Conservation (phyloP, 345 rosid genomes). For the Eucalyptus microcorys region DNA sequence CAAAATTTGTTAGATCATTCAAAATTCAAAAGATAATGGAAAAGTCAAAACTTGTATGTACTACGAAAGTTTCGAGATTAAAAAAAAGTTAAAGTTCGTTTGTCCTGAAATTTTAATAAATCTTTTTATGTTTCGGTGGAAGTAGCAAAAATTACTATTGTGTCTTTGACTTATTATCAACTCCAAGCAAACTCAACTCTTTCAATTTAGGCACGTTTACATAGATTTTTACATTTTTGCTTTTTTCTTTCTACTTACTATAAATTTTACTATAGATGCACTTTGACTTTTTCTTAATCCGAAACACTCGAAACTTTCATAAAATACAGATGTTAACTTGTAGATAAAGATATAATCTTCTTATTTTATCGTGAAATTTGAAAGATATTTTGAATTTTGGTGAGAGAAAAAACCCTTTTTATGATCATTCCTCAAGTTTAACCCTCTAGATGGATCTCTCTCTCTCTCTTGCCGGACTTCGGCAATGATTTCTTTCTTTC, state of each 20-base stretch:
- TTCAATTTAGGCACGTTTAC: background rate
- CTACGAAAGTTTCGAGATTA: background rate
- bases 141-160: background rate
- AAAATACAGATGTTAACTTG: background rate
- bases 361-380: background rate
- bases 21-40: background rate
- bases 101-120: background rate
- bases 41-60: background rate
- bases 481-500: background rate
- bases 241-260: background rate
- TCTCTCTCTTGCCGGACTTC: too few species aligned
- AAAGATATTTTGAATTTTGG: background rate
- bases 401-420: background rate
- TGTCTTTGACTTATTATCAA: background rate
- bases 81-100: background rate
- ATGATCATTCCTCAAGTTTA: background rate
- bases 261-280: background rate
- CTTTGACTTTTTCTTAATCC: background rate
- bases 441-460: background rate
- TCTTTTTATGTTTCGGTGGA: background rate
- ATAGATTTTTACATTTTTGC: background rate
- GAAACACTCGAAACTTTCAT: background rate
- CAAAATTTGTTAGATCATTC: background rate
- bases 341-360: background rate
- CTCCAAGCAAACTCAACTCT: background rate